Evolutionary conservation across 768 basidiomycete species (phyloP).

Genomic region (Russula sp.): DNA sequence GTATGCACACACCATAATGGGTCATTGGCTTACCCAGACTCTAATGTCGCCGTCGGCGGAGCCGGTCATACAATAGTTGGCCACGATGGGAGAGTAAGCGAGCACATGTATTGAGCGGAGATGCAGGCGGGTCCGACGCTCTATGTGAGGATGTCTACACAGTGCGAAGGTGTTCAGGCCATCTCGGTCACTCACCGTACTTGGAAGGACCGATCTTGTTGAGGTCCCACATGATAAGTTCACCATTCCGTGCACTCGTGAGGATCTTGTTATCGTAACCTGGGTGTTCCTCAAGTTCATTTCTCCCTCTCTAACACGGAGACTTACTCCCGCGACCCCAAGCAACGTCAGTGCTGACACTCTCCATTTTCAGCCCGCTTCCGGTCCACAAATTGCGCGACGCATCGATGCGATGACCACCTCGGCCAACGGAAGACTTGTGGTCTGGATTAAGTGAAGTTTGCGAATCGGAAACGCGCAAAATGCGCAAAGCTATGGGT

Average conservation of each 20-base stretch:
- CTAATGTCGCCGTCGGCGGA: conserved; percentile 77
- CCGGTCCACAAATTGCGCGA: conserved; percentile 76
- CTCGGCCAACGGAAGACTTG: conserved; percentile 54
- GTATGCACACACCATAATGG: background rate
- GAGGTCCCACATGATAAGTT: conserved; percentile 79
- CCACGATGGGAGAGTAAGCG: conserved; percentile 59
- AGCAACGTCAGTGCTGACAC: conserved; percentile 72
- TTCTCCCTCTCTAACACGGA: background rate
- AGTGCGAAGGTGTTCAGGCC: background rate
- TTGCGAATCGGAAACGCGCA: conserved; percentile 50
- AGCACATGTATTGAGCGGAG: conserved; percentile 66
- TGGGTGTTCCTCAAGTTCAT: conserved; percentile 28
- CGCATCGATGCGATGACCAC: conserved; percentile 62
- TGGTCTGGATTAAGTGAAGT: conserved; percentile 29
- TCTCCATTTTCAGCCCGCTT: conserved; percentile 72
- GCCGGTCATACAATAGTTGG: conserved; percentile 70
- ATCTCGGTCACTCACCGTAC: conserved; percentile 44
- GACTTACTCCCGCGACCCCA: conserved; percentile 66
- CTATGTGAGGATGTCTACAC: conserved; percentile 33
- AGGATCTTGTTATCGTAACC: conserved; percentile 70
- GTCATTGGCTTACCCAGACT: conserved; percentile 55
- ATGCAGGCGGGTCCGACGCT: conserved; percentile 62
- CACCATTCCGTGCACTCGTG: conserved; percentile 76
- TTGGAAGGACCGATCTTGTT: conserved; percentile 60
- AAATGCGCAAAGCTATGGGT: conserved; percentile 28